These are phyloP conservation scores for Cryptococcus floricola DNA, from an alignment of 1,284 basidiomycete genomes.

Conservation along the genomic window DNA sequence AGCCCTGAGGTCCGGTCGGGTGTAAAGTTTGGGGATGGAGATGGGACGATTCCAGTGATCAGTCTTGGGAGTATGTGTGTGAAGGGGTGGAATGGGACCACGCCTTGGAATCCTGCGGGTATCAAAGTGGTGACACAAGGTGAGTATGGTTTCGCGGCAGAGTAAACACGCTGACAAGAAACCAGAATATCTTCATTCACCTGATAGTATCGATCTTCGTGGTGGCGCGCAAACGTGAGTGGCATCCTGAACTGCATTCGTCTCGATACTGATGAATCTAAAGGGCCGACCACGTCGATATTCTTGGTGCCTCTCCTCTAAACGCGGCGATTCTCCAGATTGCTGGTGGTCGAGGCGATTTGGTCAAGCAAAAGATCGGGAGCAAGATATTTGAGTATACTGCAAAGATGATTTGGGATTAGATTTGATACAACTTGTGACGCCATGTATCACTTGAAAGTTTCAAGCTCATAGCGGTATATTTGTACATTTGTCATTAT, in stretches of 20 bases:
- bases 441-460: too few species aligned
- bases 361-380: conserved; percentile 62
- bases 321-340: conserved; percentile 89
- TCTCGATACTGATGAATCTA: neutral
- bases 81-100: conserved; percentile 82
- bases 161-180: neutral
- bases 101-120: conserved; percentile 87
- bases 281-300: conserved; percentile 79
- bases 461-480: neutral
- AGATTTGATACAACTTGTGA: neutral
- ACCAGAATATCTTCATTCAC: conserved; percentile 74
- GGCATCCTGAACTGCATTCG: neutral
- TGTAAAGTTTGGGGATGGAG: conserved; percentile 87
- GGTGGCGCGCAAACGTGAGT: conserved; percentile 77
- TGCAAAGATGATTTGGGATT: conserved; percentile 66
- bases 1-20: conserved; percentile 72
- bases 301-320: conserved; percentile 78
- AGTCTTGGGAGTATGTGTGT: conserved; percentile 93
- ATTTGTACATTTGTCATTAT: neutral
- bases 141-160: conserved; percentile 16
- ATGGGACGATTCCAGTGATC: conserved; percentile 88
- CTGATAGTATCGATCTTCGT: conserved; percentile 67
- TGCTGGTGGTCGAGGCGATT: conserved; percentile 44
- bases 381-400: conserved; percentile 77
- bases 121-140: conserved; percentile 84